Conservation (phyloP, 2,329 filamentous ascomycete genomes). For the Colletotrichum cuscutae region DNA sequence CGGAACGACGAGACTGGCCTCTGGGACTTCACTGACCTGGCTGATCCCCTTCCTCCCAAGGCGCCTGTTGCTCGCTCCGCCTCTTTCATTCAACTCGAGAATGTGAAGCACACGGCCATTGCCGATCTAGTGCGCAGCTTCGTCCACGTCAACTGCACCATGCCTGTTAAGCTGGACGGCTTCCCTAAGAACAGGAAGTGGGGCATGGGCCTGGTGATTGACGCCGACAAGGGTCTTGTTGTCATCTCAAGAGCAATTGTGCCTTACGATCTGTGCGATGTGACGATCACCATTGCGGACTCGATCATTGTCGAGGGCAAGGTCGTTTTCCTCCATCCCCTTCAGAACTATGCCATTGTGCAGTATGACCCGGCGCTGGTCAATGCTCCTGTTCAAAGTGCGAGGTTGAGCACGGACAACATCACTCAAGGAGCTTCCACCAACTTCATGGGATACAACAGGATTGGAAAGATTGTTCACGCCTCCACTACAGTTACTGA, state of each 20-base stretch:
- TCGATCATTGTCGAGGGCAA: conserved; percentile 95
- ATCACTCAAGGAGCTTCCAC: conserved; percentile 95
- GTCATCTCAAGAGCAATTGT: conserved; percentile 94
- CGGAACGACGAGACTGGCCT: conserved; percentile 90
- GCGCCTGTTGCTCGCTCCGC: conserved; percentile 80
- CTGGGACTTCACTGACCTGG: conserved; percentile 93
- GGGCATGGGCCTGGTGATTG: conserved; percentile 96
- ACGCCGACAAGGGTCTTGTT: conserved; percentile 94
- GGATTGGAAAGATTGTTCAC: conserved; percentile 92
- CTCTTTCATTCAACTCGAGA: conserved; percentile 91
- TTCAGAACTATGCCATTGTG: conserved; percentile 96
- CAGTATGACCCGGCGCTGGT: conserved; percentile 94
- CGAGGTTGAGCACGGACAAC: conserved; percentile 80
- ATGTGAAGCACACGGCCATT: conserved; percentile 88
- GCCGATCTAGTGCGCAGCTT: conserved; percentile 95
- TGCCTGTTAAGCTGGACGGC: conserved; percentile 97
- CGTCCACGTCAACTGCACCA: conserved; percentile 89
- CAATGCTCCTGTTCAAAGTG: conserved; percentile 92
- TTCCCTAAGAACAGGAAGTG: conserved; percentile 95
- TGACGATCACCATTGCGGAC: conserved; percentile 95
- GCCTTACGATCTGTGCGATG: conserved; percentile 96
- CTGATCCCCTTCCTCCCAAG: conserved; percentile 80
- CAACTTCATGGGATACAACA: conserved; percentile 98
- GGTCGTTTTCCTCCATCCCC: conserved; percentile 93
- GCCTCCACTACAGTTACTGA: conserved; percentile 96